A percentile compares a stretch with the other conserved stretches of the same genome.
Evolutionary conservation across 352 stramenopile species (phyloP).

Genomic region (Globisporangium rhizosaccharum): DNA sequence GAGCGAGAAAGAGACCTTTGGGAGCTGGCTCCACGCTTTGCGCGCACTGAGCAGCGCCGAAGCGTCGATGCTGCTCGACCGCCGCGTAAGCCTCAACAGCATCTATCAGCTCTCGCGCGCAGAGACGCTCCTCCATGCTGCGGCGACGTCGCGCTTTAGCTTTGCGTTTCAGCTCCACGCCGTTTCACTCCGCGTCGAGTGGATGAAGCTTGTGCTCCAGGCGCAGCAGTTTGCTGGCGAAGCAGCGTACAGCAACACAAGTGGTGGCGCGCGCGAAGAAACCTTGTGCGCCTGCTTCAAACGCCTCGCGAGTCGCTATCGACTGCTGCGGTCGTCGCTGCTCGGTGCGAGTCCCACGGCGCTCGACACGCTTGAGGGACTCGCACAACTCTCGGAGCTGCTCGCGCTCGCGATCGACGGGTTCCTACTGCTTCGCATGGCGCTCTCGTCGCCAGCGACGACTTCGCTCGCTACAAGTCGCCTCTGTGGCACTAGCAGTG

Average conservation of each 20-base stretch:
- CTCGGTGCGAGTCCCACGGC: slow-evolving; percentile 23
- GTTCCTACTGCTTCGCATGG: slow-evolving; percentile 22
- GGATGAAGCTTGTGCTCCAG: slow-evolving; percentile 35
- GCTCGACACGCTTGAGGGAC: slow-evolving; percentile 21
- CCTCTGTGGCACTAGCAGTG: neutral
- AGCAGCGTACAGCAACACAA: slow-evolving; percentile 27
- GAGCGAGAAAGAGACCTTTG: slow-evolving; percentile 37
- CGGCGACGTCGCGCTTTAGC: slow-evolving; percentile 27
- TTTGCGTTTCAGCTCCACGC: slow-evolving; percentile 43
- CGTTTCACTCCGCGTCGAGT: slow-evolving; percentile 29
- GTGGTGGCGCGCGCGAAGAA: slow-evolving; percentile 17
- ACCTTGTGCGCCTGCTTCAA: slow-evolving; percentile 20
- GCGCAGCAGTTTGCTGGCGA: slow-evolving; percentile 42
- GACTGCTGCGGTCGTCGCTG: slow-evolving; percentile 20
- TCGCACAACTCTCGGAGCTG: slow-evolving; percentile 21
- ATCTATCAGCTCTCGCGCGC: slow-evolving; percentile 21
- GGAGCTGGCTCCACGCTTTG: slow-evolving; percentile 38
- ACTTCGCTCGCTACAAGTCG: neutral
- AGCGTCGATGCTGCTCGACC: slow-evolving; percentile 17
- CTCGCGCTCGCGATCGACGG: slow-evolving; percentile 28
- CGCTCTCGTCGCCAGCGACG: slow-evolving; percentile 11
- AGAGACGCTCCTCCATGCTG: slow-evolving; percentile 27
- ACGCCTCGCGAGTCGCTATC: slow-evolving; percentile 20
- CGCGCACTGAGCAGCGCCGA: slow-evolving; percentile 28
- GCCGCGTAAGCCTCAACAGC: slow-evolving; percentile 21